A percentile compares a stretch with the other conserved stretches of the same genome.
Evolutionary conservation across 208 protist genomes (phyloP).

Genomic region (Baffinella frigidus): DNA sequence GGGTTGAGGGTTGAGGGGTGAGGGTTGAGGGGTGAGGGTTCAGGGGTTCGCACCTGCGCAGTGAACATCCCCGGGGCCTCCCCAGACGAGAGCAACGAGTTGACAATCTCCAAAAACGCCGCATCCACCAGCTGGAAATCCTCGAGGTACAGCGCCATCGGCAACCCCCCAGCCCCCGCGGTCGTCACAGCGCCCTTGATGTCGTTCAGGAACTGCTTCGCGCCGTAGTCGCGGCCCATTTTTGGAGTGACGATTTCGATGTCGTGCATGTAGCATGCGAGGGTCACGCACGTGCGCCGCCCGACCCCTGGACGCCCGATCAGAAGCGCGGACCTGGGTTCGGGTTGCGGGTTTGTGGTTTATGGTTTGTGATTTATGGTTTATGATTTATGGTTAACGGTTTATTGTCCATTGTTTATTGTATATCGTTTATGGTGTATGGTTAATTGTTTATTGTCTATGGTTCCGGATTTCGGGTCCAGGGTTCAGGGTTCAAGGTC

Average conservation of each 20-base stretch:
- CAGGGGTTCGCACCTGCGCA: too few relatives aligned
- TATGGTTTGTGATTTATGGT: too few relatives aligned
- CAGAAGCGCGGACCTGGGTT: constrained; percentile 90
- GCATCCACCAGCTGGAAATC: constrained; percentile 89
- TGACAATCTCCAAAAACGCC: constrained; percentile 87
- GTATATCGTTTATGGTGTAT: too few relatives aligned
- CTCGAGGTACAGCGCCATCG: constrained; percentile 87
- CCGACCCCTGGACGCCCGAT: constrained; percentile 89
- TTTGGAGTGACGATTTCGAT: constrained; percentile 85
- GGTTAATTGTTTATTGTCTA: too few relatives aligned
- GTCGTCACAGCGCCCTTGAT: constrained; percentile 86
- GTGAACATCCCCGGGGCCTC: constrained; percentile 94
- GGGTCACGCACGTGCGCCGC: constrained; percentile 82
- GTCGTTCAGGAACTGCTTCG: constrained; percentile 90
- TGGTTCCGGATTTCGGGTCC: too few relatives aligned
- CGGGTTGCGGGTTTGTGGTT: too few relatives aligned
- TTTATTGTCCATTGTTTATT: too few relatives aligned
- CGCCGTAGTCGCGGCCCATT: constrained; percentile 84
- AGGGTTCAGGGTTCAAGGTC: too few relatives aligned
- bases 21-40: too few relatives aligned
- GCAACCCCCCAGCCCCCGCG: constrained; percentile 85
- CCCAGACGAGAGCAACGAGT: constrained; percentile 90
- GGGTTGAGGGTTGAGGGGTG: too few relatives aligned
- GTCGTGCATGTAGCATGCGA: constrained; percentile 85
- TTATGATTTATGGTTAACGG: too few relatives aligned